A percentile compares a stretch with the other conserved stretches of the same genome.
phyloP scores from a whole-genome alignment of 805 yeast species.

The Cyberlindnera americana region DNA sequence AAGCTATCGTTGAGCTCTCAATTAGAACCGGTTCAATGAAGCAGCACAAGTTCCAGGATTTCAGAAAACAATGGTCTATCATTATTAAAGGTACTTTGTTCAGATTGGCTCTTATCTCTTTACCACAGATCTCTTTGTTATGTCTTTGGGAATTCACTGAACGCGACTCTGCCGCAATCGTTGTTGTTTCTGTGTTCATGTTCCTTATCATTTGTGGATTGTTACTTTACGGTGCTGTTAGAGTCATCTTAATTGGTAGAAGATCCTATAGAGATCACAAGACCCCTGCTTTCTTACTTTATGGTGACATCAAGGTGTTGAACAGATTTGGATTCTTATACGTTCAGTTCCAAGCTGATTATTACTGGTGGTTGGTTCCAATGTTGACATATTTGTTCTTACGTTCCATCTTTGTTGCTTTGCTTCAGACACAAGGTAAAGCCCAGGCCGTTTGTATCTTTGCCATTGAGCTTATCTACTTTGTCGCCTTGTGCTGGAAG shows the following conservation, averaged over 20 bases:
- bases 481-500: slow-evolving; percentile 58
- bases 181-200: slow-evolving; percentile 74
- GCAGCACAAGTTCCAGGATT: slow-evolving; percentile 64
- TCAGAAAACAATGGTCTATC: slow-evolving; percentile 78
- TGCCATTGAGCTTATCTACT: slow-evolving; percentile 68
- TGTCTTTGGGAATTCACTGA: slow-evolving; percentile 88
- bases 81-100: slow-evolving; percentile 86
- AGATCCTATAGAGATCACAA: slow-evolving; percentile 68
- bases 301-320: slow-evolving; percentile 75
- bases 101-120: slow-evolving; percentile 77
- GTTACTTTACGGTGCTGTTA: slow-evolving; percentile 65
- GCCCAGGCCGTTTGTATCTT: slow-evolving; percentile 77
- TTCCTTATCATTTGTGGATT: slow-evolving; percentile 55
- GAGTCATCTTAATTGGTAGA: slow-evolving; percentile 73
- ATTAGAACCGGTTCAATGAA: slow-evolving; percentile 56
- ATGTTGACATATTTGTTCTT: slow-evolving; percentile 61
- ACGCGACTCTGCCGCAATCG: slow-evolving; percentile 77
- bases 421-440: slow-evolving; percentile 76
- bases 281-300: slow-evolving; percentile 89
- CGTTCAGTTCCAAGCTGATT: slow-evolving; percentile 84
- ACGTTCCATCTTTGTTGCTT: slow-evolving; percentile 82
- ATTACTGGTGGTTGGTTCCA: slow-evolving; percentile 77
- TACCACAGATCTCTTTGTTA: slow-evolving; percentile 80
- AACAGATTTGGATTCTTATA: slow-evolving; percentile 91
- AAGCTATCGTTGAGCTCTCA: slow-evolving; percentile 61